Evolutionary conservation across 176 grass and related monocot species (phyloP), one percentile per base, ranked within the genome.

Genomic region (Sorghum bicolor): DNA sequence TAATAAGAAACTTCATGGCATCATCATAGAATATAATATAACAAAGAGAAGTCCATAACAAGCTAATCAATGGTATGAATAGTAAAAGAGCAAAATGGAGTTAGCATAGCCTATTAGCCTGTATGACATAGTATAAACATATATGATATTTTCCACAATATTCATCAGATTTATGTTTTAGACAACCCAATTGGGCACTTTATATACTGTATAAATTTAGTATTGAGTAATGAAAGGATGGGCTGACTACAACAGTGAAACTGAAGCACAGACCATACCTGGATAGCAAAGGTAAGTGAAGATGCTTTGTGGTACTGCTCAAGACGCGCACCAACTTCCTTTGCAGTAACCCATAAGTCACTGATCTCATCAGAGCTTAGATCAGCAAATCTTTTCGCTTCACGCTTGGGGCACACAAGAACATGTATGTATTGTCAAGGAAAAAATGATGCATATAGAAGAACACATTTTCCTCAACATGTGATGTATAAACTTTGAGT

Each of bases 341-440:
- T 93, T 84, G 96, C 96, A 72, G 91, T 88, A 83, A 88, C 38
- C 96, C 96, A 98, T 86, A 98, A 80, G 82, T 98, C 93, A 34
- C 82, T 84, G 70, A 64, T 91, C 82, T 98, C 96, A 20, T 98
- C 89, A 87, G 88, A 74, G 84, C 74, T 98, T 47, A 98, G 89
- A 83, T 98, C 93, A 79, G 77, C 52, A 61, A 91, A 98, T 70
- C 91, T 83, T 78, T 93, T 95, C 64, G 92, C 93, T 82, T 95
- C 96, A 37, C 89, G 87, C 48, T 86, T 85, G 74, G 96, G 91
- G 36, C 96, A 98, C 15, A 95, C 82, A 76, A 98, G 92, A 52
- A 98, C 89, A 95, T 98, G 77, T 95, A 63, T 64, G 43, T 82
- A 83, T 78, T 74, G 89, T 98, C 68, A 98, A n/a, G n/a, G n/a